These are phyloP conservation scores for Cladosporium austrohemisphaericum DNA, from an alignment of 2,329 filamentous ascomycete species.

Conservation along the genomic window DNA sequence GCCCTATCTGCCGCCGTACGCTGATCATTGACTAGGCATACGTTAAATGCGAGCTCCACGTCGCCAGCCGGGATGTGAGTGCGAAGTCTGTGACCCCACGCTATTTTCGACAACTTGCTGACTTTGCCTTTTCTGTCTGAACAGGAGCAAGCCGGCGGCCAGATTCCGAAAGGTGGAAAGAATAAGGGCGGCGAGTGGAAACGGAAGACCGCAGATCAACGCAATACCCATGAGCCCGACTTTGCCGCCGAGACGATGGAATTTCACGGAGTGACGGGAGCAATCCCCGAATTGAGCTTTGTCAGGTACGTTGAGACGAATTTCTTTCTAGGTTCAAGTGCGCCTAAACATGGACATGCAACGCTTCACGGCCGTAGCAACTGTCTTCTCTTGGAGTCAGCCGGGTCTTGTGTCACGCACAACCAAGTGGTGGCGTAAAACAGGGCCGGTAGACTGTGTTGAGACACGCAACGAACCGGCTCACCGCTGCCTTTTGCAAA, in stretches of 20 bases:
- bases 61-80: conserved; percentile 65
- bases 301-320: conserved; percentile 40
- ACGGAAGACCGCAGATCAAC: conserved; percentile 43
- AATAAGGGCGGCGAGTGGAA: conserved; percentile 53
- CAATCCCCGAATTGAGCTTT: conserved; percentile 47
- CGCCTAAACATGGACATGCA: not conserved
- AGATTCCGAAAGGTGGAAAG: conserved; percentile 45
- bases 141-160: conserved; percentile 43
- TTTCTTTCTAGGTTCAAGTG: not conserved
- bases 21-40: conserved; percentile 53
- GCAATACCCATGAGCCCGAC: conserved; percentile 41
- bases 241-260: conserved; percentile 43
- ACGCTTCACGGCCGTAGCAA: not conserved
- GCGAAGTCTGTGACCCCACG: too few relatives aligned
- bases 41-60: conserved; percentile 75
- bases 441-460: not conserved
- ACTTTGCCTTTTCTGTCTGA: too few relatives aligned
- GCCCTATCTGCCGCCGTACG: not conserved
- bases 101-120: too few relatives aligned
- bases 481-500: conserved; percentile 5
- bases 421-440: not conserved
- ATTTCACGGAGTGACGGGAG: conserved; percentile 41
- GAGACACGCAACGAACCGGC: not conserved
- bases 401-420: not conserved
- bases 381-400: not conserved